Evolutionary conservation across 805 yeast species (phyloP).

Genomic region (Zygotorulaspora chibaensis): DNA sequence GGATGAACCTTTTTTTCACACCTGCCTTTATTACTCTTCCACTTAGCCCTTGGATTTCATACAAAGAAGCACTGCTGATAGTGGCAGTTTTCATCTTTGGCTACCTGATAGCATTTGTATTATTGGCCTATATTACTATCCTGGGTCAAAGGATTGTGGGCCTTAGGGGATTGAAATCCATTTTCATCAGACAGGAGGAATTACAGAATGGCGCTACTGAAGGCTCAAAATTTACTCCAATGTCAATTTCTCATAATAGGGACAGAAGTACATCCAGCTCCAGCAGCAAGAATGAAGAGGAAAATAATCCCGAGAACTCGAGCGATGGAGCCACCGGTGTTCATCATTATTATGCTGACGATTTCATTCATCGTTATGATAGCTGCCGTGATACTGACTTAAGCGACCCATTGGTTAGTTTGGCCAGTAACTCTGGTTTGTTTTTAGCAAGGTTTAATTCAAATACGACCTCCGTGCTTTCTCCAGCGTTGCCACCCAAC

Average conservation of each 20-base stretch:
- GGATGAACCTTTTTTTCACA: constrained; percentile 77
- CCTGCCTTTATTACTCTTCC: constrained; percentile 75
- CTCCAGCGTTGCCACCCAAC: neutral
- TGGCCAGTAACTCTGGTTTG: constrained; percentile 16
- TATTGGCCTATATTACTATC: constrained; percentile 47
- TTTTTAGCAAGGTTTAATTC: constrained; percentile 5
- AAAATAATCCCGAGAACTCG: neutral
- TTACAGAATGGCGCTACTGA: constrained; percentile 15
- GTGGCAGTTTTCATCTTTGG: constrained; percentile 72
- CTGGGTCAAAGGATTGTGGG: constrained; percentile 37
- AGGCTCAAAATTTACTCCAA: constrained; percentile 17
- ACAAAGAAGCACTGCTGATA: constrained; percentile 65
- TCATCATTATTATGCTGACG: constrained; percentile 1
- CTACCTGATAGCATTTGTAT: constrained; percentile 47
- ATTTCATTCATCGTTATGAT: neutral
- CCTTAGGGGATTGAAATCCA: constrained; percentile 26
- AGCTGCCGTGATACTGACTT: neutral
- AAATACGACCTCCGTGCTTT: constrained; percentile 1
- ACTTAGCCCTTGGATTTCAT: constrained; percentile 57
- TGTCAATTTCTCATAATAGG: constrained; percentile 1
- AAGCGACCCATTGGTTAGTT: constrained; percentile 10
- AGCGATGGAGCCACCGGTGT: neutral
- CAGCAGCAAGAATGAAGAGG: constrained; percentile 3
- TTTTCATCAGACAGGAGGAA: constrained; percentile 17
- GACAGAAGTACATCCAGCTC: constrained; percentile 4